Evolutionary conservation across 176 grass and related monocot genomes (phyloP).

Genomic region (Eragrostis nindensis): DNA sequence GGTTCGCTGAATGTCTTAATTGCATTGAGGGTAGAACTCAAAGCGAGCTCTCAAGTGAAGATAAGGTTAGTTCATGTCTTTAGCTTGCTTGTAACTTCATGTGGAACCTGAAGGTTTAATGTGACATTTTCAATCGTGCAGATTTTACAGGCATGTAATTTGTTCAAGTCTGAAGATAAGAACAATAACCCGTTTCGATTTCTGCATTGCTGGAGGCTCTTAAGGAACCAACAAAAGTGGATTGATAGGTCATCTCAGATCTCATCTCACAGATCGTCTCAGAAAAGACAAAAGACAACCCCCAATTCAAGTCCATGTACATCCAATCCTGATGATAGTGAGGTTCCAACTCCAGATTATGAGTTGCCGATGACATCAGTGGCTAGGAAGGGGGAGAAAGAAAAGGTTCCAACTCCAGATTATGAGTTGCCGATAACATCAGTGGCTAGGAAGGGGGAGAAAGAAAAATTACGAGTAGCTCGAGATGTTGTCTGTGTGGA

Average conservation of each 20-base stretch:
- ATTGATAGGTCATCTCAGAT: conserved; percentile 9
- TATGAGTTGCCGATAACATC: neutral
- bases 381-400: neutral
- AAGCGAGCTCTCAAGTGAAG: neutral
- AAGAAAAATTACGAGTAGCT: neutral
- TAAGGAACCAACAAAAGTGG: conserved; percentile 24
- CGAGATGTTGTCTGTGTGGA: conserved; percentile 8
- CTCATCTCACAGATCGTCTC: neutral
- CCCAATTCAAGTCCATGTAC: neutral
- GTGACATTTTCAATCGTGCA: neutral
- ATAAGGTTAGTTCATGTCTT: neutral
- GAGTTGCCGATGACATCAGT: neutral
- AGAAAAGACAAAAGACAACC: conserved; percentile 7
- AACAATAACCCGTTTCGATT: neutral
- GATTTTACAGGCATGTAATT: conserved; percentile 10
- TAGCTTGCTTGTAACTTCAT: neutral
- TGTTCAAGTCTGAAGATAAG: conserved; percentile 9
- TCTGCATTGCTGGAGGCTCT: conserved; percentile 4
- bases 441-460: neutral
- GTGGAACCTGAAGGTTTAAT: neutral
- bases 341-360: neutral
- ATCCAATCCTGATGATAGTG: neutral
- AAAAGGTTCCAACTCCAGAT: neutral
- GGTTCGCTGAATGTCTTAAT: neutral
- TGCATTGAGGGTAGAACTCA: neutral